Evolutionary conservation across 1,284 basidiomycete genomes (phyloP), one percentile per base, ranked within the genome.

Genomic region (Binderoboletus segoi): DNA sequence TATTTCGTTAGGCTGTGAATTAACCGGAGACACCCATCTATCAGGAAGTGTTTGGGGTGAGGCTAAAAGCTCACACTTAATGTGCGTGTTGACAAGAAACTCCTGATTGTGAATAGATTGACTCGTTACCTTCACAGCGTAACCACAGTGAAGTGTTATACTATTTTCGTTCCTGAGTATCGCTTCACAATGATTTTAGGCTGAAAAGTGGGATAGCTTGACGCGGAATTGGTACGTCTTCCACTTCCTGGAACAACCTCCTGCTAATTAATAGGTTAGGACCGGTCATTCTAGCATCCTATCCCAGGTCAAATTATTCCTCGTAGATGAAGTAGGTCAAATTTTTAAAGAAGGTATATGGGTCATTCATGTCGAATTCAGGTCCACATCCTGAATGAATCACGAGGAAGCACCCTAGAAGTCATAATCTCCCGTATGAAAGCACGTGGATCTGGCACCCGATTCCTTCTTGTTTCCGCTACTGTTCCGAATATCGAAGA

Each of bases 371-470:
- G 20, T 53, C 10, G 38, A 48, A 23, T 33, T 4, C 60, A 95
- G 93, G 92, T 97, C 3, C 96, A 99, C 70, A 89, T 96, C 47
- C 81, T 99, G 12, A 91, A 94, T 52, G 96, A 98, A 72, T 78
- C 81, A 20, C 83, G 94, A 40, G 95, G 96, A 21, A 92, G 94
- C 56, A 94, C 93, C 4, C 80, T 99, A 4, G 96, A 99, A 74
- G 96, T 97, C 6, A 84, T 98, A 8, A 82, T 97, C 30, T 91
- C 93, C 2, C 85, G 96, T n/a, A 96, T 97, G 91, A 94, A 90
- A 72, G 75, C 84, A 4, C 83, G 84, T 6, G 85, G 84, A n/a
- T 76, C 78, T 2, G 73, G 76, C 2, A 85, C 93, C 21, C 86
- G 96, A 7, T 93, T 98, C 67, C 76, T 98, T 28, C 84, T 96